Evolutionary conservation across 2,329 filamentous ascomycete species (phyloP), one percentile per base, ranked within the genome.

Genomic region (Fusarium sp.): DNA sequence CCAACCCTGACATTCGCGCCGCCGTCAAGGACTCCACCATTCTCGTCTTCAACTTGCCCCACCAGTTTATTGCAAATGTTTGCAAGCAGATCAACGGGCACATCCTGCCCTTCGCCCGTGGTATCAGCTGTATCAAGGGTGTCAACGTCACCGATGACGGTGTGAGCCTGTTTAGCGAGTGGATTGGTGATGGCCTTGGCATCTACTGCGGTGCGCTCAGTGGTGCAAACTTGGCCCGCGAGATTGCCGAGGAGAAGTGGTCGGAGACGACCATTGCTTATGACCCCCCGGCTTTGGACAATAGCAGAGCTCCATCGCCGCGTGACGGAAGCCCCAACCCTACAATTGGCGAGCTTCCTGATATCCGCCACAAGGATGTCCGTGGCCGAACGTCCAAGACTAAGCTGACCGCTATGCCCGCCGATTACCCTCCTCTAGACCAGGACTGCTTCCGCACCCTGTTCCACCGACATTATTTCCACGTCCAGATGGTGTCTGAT

Each of bases 191-290:
- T 82, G 92, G 93, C 33, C 88, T 99, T 22, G 94, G 94, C 71
- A 99, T 99, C 82, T 99, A 99, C 87, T 98, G 95, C 79, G 97
- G 97, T 79, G 96, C 97, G 11, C 89, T 99, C 42, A 97, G 95
- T 50, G 97, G 97, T 65, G 97, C 97, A 79, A 99, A 99, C 86
- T 97, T 99, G 79, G 97, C 97, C 59, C 94, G 90, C 76, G 97
- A 99, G 84, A 97, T 99, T 79, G 97, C 97, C 1, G 90, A 91
- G 76, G 97, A 98, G 87, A 98, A 98, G 83, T 98, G 95, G 90
- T 98, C 94, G 70, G 97, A 98, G 86, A 98, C 97, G 4, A 99
- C 96, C 25, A 92, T 99, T 69, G 97, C 95, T 56, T 99, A 99
- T 83, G 95, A 98, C 80, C 96, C 97, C 27, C 97, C 97, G 1